Evolutionary conservation across 2,329 filamentous ascomycete genomes (phyloP), one percentile per base, ranked within the genome.

Genomic region (Fusarium nodosum): DNA sequence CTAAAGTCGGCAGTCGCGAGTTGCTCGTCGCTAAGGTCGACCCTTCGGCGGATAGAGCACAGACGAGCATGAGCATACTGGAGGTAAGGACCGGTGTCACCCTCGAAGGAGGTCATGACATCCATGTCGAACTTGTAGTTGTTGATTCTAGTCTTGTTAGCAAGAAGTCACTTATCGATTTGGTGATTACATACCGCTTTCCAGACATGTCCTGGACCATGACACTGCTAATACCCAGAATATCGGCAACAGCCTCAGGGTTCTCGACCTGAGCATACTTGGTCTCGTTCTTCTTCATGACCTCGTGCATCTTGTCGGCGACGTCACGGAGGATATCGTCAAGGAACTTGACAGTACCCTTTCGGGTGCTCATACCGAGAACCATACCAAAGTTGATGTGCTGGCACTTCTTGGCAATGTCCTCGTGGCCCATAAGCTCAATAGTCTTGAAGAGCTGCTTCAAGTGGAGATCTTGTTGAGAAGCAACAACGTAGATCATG

Each of bases 121-220:
- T 93, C 89, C 85, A 94, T 90, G 81, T 94, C 90, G 81, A 95
- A 94, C 60, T 86, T 84, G 77, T 89, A 90, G 79, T 89, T 88
- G 79, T 88, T 88, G 78, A 88, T 86, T 75, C 88, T 80, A 44
- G 15, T 2, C 75, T 24, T 1, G 57, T 74, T 38, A 72, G 63
- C 22, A 56, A 41, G 3, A 7, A 0, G 4, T 2, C 9, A 18
- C 20, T 1, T 12, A 7, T 8, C 4, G 1, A 20, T 12, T 33
- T 22, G 7, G 4, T 39, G 30, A 7, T 47, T 41, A 72, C 86
- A 70, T 81, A 91, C 90, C 93, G 88, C 88, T 97, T 98, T 79
- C 95, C 96, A 71, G 88, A 92, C 93, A 98, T 97, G 77, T 98
- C 96, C 81, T 98, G 95, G 22, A 97, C 93, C 94, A 98, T 98